A percentile compares a stretch with the other conserved stretches of the same genome.
These are phyloP conservation scores for Setaria viridis DNA, from an alignment of 202 grass and related monocot genomes.

Conservation along the genomic window DNA sequence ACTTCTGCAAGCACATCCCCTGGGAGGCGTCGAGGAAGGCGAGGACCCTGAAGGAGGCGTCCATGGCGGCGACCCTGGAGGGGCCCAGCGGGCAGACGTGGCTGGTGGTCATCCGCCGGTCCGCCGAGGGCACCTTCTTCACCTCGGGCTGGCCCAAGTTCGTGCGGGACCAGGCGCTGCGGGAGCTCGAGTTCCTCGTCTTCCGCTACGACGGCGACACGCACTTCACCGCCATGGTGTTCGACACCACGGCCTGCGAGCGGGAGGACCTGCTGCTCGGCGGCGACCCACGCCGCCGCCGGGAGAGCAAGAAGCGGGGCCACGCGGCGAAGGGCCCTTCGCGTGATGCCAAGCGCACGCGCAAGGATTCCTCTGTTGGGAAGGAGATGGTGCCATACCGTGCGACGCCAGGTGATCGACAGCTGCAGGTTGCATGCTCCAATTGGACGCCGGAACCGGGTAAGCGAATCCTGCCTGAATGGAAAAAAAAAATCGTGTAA, in stretches of 20 bases:
- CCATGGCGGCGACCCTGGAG: constrained; percentile 67
- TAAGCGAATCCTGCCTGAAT: background rate
- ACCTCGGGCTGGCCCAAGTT: constrained; percentile 72
- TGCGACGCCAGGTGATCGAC: constrained; percentile 14
- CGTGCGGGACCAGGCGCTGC: constrained; percentile 72
- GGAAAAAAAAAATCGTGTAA: background rate
- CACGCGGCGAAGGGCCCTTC: background rate
- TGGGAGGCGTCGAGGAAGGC: constrained; percentile 49
- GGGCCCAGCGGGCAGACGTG: constrained; percentile 75
- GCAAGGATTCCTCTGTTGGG: constrained; percentile 24
- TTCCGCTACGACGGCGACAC: constrained; percentile 79
- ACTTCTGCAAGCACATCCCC: constrained; percentile 80
- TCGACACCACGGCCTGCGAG: constrained; percentile 76
- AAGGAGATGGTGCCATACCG: constrained; percentile 54
- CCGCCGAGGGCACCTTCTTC: constrained; percentile 67
- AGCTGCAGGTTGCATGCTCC: background rate
- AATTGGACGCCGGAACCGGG: background rate
- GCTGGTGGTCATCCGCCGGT: constrained; percentile 61
- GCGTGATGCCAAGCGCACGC: background rate
- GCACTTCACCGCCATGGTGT: constrained; percentile 70
- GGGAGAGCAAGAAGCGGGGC: constrained; percentile 40
- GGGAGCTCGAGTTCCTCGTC: constrained; percentile 81
- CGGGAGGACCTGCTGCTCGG: constrained; percentile 53
- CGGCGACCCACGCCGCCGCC: background rate
- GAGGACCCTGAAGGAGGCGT: constrained; percentile 41